These are phyloP conservation scores for Solanum tarijense DNA, from an alignment of 257 asterid genomes.

Conservation along the genomic window DNA sequence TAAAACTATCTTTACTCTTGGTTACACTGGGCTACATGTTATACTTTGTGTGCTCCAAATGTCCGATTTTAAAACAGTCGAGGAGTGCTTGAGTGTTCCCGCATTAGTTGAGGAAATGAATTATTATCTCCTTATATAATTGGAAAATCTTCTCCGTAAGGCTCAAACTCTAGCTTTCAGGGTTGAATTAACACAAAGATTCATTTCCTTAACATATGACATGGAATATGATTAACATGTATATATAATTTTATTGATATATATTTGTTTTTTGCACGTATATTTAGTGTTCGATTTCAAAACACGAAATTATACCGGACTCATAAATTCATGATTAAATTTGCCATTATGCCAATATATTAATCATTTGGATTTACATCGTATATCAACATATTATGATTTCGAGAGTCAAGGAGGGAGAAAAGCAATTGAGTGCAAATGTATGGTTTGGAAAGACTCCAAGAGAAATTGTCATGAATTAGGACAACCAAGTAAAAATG, in stretches of 20 bases:
- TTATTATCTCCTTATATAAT: too few species aligned
- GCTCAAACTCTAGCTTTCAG: too few species aligned
- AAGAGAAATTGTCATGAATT: neutral
- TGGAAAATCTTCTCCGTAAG: neutral
- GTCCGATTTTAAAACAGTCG: neutral
- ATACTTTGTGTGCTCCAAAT: too few species aligned
- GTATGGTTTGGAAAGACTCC: conserved; percentile 2
- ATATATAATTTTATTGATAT: neutral
- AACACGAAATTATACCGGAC: accelerated
- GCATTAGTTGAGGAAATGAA: neutral
- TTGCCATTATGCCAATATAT: accelerated
- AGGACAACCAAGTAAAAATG: neutral
- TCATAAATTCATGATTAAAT: too few species aligned
- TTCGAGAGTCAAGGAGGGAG: neutral
- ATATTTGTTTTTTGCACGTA: neutral
- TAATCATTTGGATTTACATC: neutral
- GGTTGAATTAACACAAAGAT: too few species aligned
- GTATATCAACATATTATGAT: too few species aligned
- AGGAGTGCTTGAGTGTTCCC: neutral
- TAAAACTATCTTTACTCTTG: neutral
- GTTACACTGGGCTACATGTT: neutral
- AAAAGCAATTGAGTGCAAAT: neutral
- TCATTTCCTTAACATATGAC: neutral
- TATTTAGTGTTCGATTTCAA: neutral
- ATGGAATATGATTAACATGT: too few species aligned